A percentile compares a stretch with the other conserved stretches of the same genome.
phyloP scores from a whole-genome alignment of 2,329 filamentous ascomycete species.

The Aspergillus sp. region DNA sequence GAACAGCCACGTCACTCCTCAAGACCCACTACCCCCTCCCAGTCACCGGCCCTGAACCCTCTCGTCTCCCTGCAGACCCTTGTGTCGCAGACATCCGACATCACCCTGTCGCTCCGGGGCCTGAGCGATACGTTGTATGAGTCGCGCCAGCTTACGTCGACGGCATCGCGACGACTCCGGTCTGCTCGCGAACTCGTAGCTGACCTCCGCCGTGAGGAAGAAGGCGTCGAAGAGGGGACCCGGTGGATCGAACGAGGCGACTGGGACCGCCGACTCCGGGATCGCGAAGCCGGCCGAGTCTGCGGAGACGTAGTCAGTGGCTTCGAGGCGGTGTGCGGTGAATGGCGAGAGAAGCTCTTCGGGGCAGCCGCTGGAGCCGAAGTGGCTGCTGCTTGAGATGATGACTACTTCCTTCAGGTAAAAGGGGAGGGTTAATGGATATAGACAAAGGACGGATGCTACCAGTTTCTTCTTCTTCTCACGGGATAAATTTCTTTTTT shows the following conservation, averaged over 20 bases:
- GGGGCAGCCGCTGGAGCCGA: conserved; percentile 41
- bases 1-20: conserved; percentile 30
- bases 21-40: conserved; percentile 33
- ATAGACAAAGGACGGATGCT: background rate
- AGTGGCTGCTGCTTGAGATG: conserved; percentile 32
- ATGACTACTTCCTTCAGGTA: background rate
- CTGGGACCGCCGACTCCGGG: conserved; percentile 75
- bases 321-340: conserved; percentile 86
- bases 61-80: conserved; percentile 68
- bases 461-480: background rate
- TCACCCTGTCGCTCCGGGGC: conserved; percentile 78
- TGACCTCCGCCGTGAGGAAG: conserved; percentile 81
- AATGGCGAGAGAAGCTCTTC: conserved; percentile 75
- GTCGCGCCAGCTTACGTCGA: conserved; percentile 82
- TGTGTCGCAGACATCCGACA: conserved; percentile 69
- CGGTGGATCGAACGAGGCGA: conserved; percentile 78
- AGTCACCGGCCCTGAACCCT: conserved; percentile 41
- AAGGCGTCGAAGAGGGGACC: conserved; percentile 78
- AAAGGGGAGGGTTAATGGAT: background rate
- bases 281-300: conserved; percentile 77
- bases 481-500: background rate
- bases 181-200: conserved; percentile 81
- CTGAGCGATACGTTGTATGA: conserved; percentile 92
- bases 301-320: conserved; percentile 88
- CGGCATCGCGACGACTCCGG: conserved; percentile 75